phyloP scores from a whole-genome alignment of 1,284 basidiomycete species.

The Papiliotrema laurentii region DNA sequence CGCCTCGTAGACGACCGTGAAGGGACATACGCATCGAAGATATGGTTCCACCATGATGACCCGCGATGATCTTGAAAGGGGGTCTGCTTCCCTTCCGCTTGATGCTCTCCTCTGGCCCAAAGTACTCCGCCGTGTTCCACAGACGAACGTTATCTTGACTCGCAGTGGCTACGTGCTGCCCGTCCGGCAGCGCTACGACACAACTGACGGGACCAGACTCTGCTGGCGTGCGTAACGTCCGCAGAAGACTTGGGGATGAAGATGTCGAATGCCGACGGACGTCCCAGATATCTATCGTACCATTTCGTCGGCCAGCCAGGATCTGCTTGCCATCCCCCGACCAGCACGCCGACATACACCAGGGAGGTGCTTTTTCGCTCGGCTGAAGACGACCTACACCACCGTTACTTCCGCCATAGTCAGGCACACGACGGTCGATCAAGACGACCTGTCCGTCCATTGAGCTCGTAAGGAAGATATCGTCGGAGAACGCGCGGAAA shows the following conservation, averaged over 20 bases:
- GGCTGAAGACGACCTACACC: conserved; percentile 81
- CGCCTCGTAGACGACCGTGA: neutral
- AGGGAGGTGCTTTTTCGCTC: conserved; percentile 86
- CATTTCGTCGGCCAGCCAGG: conserved; percentile 86
- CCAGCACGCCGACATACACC: conserved; percentile 98
- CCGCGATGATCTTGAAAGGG: conserved; percentile 92
- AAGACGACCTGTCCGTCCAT: conserved; percentile 90
- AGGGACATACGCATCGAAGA: conserved; percentile 73
- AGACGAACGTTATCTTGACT: conserved; percentile 89
- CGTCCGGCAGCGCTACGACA: conserved; percentile 84
- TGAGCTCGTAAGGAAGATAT: conserved; percentile 81
- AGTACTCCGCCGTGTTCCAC: conserved; percentile 82
- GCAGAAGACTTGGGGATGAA: conserved; percentile 65
- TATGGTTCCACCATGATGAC: conserved; percentile 89
- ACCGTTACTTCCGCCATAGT: conserved; percentile 48
- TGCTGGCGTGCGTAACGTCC: conserved; percentile 75
- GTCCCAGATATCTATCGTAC: conserved; percentile 92
- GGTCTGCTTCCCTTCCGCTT: conserved; percentile 54
- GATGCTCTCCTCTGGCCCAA: conserved; percentile 59
- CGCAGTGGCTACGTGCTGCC: conserved; percentile 82
- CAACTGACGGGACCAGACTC: conserved; percentile 90
- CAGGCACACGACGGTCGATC: conserved; percentile 75
- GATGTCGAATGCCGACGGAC: conserved; percentile 60
- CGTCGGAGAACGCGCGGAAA: conserved; percentile 67
- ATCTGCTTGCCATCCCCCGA: conserved; percentile 81